Evolutionary conservation across 352 stramenopile species (phyloP).

Genomic region (Achlya hypogyna): DNA sequence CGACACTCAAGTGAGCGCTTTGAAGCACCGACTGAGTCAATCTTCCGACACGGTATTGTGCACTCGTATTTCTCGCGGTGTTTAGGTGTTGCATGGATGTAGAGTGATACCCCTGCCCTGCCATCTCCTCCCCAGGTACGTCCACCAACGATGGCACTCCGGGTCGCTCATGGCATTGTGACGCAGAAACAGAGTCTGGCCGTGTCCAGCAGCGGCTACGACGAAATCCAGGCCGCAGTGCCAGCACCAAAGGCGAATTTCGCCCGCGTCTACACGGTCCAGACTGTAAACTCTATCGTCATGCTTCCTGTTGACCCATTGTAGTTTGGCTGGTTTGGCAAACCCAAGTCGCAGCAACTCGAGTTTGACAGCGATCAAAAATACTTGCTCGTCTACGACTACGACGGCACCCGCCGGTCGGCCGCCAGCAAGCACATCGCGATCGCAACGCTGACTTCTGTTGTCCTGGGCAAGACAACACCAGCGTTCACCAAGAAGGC

Average conservation of each 20-base stretch:
- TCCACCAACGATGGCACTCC: no score
- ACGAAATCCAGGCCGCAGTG: background rate
- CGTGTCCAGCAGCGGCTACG: no score
- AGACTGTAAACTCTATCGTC: background rate
- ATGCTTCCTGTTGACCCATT: background rate
- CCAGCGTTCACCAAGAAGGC: background rate
- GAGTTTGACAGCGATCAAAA: conserved; percentile 10
- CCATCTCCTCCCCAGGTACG: no score
- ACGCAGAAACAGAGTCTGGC: no score
- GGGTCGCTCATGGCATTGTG: no score
- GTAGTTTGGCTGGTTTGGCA: conserved; percentile 14
- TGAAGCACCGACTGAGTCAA: background rate
- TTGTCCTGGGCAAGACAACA: background rate
- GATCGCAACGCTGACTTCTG: background rate
- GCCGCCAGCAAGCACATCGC: background rate
- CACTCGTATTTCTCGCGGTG: no score
- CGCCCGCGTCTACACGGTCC: conserved; percentile 5
- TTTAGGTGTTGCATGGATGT: no score
- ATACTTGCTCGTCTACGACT: background rate
- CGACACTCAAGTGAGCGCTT: background rate
- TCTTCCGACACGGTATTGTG: background rate
- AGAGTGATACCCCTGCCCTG: no score
- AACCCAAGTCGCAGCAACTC: background rate
- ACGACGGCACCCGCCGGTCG: background rate
- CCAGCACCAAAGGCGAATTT: background rate